Conservation (phyloP, 495 filamentous ascomycete genomes). For the Penicillium bialowiezense region DNA sequence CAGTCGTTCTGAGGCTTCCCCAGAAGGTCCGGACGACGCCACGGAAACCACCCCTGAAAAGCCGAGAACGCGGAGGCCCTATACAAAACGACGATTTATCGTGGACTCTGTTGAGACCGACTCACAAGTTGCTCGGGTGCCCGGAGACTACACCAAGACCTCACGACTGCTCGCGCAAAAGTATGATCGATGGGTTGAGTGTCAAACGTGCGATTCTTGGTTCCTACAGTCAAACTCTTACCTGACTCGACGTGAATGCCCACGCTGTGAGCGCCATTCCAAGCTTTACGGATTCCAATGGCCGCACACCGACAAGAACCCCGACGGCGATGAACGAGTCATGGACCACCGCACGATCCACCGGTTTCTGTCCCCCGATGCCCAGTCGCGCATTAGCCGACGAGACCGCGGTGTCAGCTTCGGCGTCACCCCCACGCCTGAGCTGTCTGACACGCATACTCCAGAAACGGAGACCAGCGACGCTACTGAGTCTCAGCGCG, state of each 20-base stretch:
- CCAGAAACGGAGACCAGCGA: conserved; percentile 38
- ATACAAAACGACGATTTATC: conserved; percentile 26
- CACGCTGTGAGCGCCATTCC: conserved; percentile 89
- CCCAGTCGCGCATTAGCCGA: conserved; percentile 58
- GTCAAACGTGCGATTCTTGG: conserved; percentile 71
- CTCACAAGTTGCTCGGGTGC: conserved; percentile 47
- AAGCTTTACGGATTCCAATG: conserved; percentile 93
- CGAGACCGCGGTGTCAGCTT: conserved; percentile 42
- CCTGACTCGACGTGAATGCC: conserved; percentile 78
- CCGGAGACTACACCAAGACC: conserved; percentile 78
- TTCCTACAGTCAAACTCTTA: conserved; percentile 90
- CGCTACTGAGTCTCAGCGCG: conserved; percentile 27
- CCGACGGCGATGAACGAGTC: conserved; percentile 73
- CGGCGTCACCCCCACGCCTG: conserved; percentile 37
- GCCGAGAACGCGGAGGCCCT: conserved; percentile 18
- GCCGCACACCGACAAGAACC: conserved; percentile 88
- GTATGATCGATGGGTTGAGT: conserved; percentile 80
- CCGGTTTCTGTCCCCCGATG: conserved; percentile 63
- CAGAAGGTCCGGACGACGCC: conserved; percentile 23
- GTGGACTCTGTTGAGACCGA: conserved; percentile 45
- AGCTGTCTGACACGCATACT: conserved; percentile 37
- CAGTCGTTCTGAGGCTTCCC: not conserved
- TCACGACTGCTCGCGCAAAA: conserved; percentile 66
- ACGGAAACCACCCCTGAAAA: conserved; percentile 13
- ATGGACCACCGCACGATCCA: conserved; percentile 72